Evolutionary conservation across 371 early-diverging fungal species (phyloP).

Genomic region (Mucor indicus): DNA sequence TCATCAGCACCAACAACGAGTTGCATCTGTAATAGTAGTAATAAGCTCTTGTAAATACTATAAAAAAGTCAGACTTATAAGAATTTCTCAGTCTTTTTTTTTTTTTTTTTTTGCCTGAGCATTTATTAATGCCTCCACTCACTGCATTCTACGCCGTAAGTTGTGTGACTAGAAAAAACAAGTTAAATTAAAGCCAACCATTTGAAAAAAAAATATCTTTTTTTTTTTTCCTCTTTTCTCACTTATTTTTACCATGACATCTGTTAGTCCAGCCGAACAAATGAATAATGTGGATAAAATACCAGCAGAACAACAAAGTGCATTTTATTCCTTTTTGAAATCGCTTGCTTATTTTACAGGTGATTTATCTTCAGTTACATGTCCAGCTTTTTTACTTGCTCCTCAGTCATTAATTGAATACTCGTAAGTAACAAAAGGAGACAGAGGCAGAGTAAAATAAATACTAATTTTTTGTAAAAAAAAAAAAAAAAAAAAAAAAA

Average conservation of each 20-base stretch:
- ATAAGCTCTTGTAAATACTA: too few species aligned
- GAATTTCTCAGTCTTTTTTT: too few species aligned
- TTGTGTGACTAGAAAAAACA: neutral
- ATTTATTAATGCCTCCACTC: too few species aligned
- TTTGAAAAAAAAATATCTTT: neutral
- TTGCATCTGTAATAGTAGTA: too few species aligned
- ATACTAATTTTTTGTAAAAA: neutral
- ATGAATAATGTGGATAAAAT: constrained; percentile 47
- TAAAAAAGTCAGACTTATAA: too few species aligned
- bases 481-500: neutral
- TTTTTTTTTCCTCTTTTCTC: neutral
- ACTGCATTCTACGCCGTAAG: too few species aligned
- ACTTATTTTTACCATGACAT: neutral
- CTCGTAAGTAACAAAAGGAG: constrained; percentile 43
- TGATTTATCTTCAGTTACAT: constrained; percentile 71
- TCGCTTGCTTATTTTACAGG: constrained; percentile 71
- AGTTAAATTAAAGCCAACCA: too few species aligned
- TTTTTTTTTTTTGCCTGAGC: too few species aligned
- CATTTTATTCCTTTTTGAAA: constrained; percentile 66
- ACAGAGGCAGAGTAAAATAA: neutral
- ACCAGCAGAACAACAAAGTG: constrained; percentile 60
- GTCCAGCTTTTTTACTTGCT: constrained; percentile 71
- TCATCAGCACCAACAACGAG: too few species aligned
- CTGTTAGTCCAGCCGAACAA: constrained; percentile 11
- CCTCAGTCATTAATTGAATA: constrained; percentile 75